Conservation (phyloP, 2,329 filamentous ascomycete genomes). For the Cordyceps militaris region DNA sequence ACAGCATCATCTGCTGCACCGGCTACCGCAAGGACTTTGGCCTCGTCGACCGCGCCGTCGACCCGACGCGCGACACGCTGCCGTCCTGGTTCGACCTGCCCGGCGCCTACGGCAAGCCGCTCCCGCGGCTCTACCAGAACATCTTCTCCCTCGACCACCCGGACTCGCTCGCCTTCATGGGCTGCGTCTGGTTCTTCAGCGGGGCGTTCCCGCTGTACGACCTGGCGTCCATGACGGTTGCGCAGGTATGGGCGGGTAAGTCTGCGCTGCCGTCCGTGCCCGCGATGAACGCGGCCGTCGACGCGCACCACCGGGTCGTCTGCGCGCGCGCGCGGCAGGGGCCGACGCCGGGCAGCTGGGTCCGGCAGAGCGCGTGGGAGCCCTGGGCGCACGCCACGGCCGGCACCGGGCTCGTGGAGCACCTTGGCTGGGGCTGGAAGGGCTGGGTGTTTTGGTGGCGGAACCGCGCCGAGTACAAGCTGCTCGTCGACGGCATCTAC, state of each 20-base stretch:
- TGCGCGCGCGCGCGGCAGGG: constrained; percentile 22
- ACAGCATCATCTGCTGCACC: constrained; percentile 29
- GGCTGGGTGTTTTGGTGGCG: constrained; percentile 36
- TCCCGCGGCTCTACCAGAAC: constrained; percentile 35
- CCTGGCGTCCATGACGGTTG: constrained; percentile 35
- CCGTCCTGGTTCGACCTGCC: constrained; percentile 18
- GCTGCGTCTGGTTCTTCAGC: constrained; percentile 28
- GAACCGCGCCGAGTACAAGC: constrained; percentile 30
- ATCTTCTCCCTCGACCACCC: constrained; percentile 37
- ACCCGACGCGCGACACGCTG: constrained; percentile 21
- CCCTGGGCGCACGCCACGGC: constrained; percentile 35
- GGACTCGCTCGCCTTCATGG: constrained; percentile 37
- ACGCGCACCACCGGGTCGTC: constrained; percentile 28
- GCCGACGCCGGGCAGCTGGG: constrained; percentile 21
- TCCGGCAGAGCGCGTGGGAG: constrained; percentile 29
- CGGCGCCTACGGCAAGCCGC: constrained; percentile 23
- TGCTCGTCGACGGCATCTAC: constrained; percentile 32
- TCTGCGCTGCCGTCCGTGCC: constrained; percentile 27
- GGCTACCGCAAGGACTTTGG: constrained; percentile 27
- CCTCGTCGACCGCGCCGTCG: constrained; percentile 21
- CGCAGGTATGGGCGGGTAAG: constrained; percentile 36
- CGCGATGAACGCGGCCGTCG: constrained; percentile 31
- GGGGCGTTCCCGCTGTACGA: constrained; percentile 33
- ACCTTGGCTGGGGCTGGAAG: constrained; percentile 33
- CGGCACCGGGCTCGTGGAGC: constrained; percentile 32